Evolutionary conservation across 2,329 filamentous ascomycete species (phyloP), one percentile per base, ranked within the genome.

Genomic region (Microdochium nivale): DNA sequence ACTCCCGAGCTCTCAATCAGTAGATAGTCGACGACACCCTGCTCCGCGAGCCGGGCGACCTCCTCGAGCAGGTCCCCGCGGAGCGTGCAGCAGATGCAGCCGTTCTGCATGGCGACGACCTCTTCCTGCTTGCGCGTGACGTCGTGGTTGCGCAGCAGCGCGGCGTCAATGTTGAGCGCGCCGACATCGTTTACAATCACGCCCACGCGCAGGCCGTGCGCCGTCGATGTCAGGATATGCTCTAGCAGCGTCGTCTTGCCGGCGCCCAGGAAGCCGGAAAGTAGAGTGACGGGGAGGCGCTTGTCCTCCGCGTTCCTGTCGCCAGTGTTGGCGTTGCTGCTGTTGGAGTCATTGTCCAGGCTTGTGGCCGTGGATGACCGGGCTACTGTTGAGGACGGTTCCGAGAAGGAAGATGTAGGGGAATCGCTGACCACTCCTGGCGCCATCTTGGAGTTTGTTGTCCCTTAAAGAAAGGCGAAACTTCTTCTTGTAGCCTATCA

Each of bases 71-170:
- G 67, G 52, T 89, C 86, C 1, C 85, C 84, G 3, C 86, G 80
- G 0, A 89, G 72, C 0, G 85, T 89, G 59, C 86, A 90, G 70
- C 86, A 90, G 59, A 90, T 90, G 57, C 86, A 89, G 10, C 86
- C 84, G 55, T 87, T 88, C 59, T 87, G 83, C 51, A 88, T 74
- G 10, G 83, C 78, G 16, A 87, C 80, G 30, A 87, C 73, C 55
- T 86, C 84, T 56, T 86, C 81, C 37, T 83, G 70, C 56, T 79
- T 76, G 2, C 63, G 59, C 25, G 77, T 78, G 33, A 85, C 66
- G 24, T 74, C 75, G 59, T 82, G 75, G 1, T 79, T 70, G 16
- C 77, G 76, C 46, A 86, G 79, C 0, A 85, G 67, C 4, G 80
- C 74, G 0, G 82, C 83, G 52, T 87, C 83, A 56, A 87, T 79